Conservation (phyloP, 2,329 filamentous ascomycete genomes). For the Didymella glomerata region DNA sequence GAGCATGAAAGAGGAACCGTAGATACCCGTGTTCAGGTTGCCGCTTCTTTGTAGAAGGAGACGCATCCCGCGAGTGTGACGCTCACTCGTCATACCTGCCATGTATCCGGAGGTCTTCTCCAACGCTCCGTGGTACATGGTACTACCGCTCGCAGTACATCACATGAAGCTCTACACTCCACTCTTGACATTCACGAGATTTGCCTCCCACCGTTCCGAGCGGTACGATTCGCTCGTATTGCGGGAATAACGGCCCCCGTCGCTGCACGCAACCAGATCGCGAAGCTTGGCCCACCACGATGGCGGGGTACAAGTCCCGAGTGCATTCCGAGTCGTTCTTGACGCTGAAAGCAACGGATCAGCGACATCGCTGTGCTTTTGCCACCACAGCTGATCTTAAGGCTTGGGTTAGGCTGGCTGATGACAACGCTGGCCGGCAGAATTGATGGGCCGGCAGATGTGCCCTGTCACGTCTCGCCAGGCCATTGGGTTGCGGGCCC, state of each 20-base stretch:
- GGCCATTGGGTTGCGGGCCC: neutral
- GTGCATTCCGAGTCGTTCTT: neutral
- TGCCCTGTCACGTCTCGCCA: neutral
- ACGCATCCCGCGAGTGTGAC: neutral
- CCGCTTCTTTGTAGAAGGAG: neutral
- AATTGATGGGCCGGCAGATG: slow-evolving; percentile 12
- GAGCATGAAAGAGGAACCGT: neutral
- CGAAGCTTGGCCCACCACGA: slow-evolving; percentile 6
- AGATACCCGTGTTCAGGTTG: neutral
- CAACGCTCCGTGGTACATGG: slow-evolving; percentile 8
- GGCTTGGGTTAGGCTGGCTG: slow-evolving; percentile 7
- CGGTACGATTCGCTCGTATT: slow-evolving; percentile 17
- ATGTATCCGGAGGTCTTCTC: neutral
- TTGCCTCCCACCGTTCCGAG: slow-evolving; percentile 15
- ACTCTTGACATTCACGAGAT: slow-evolving; percentile 14
- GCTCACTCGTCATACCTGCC: slow-evolving; percentile 5
- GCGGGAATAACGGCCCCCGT: slow-evolving; percentile 20
- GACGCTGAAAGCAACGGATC: neutral
- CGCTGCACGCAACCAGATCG: slow-evolving; percentile 2
- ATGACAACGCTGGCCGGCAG: slow-evolving; percentile 14
- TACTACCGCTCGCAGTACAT: slow-evolving; percentile 11
- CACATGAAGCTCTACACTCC: slow-evolving; percentile 12
- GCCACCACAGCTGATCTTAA: slow-evolving; percentile 16
- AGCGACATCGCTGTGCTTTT: slow-evolving; percentile 8
- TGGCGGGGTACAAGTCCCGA: slow-evolving; percentile 14